These are phyloP conservation scores for Debaryomycetaceae sp. DNA, from an alignment of 1,139 yeast genomes.

Conservation along the genomic window DNA sequence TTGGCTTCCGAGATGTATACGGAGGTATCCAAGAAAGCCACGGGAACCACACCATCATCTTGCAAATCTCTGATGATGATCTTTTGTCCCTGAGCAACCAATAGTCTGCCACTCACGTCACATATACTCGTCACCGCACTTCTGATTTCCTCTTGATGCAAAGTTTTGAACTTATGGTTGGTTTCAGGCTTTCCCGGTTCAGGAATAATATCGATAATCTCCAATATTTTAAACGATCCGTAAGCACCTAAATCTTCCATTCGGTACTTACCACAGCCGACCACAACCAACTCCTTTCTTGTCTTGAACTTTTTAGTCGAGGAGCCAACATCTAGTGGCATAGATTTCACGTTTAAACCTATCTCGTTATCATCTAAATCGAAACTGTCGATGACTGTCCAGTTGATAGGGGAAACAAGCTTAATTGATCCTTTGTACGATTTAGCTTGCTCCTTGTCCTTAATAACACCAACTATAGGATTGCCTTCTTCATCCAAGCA, in stretches of 20 bases:
- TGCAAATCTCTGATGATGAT: slow-evolving; percentile 77
- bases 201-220: slow-evolving; percentile 81
- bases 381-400: slow-evolving; percentile 73
- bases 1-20: slow-evolving; percentile 78
- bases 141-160: slow-evolving; percentile 72
- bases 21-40: slow-evolving; percentile 86
- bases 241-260: slow-evolving; percentile 82
- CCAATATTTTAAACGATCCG: slow-evolving; percentile 75
- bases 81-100: slow-evolving; percentile 88
- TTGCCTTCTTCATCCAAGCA: slow-evolving; percentile 76
- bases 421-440: slow-evolving; percentile 60
- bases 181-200: slow-evolving; percentile 88
- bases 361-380: slow-evolving; percentile 68
- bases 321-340: slow-evolving; percentile 52
- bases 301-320: slow-evolving; percentile 49
- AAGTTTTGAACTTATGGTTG: slow-evolving; percentile 69
- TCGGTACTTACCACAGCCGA: slow-evolving; percentile 75
- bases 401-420: slow-evolving; percentile 67
- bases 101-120: slow-evolving; percentile 79
- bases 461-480: slow-evolving; percentile 57
- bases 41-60: slow-evolving; percentile 85
- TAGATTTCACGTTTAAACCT: slow-evolving; percentile 55
- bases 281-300: slow-evolving; percentile 65
- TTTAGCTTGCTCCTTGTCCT: slow-evolving; percentile 45
- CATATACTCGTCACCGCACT: slow-evolving; percentile 83